Evolutionary conservation across 1,139 yeast genomes (phyloP), one percentile per base, ranked within the genome.

Genomic region (Yamadazyma songkhlaensis): DNA sequence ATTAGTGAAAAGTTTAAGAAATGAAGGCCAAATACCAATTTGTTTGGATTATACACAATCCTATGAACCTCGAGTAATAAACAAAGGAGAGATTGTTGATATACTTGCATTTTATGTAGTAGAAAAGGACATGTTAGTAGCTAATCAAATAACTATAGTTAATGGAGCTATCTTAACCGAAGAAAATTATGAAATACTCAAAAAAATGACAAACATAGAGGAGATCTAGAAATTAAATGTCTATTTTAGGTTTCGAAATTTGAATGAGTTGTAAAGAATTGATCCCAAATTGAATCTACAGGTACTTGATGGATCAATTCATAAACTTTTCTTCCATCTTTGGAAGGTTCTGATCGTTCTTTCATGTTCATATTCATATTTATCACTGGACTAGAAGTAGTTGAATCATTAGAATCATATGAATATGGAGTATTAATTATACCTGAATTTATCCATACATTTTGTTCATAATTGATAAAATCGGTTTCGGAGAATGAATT

Each of bases 241-340:
- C 12, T 9, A 25, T 28, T 28, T 17, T 17, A 17, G 6, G 20
- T 17, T 17, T 17, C 20, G 20, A 17, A 17, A 17, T 17, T 17
- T 17, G 20, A 17, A 17, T 17, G 20, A 17, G 34, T 21, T 15
- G 79, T 72, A 52, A 84, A 82, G 47, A 79, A 82, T 50, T 84
- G 89, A 47, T 81, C 90, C 92, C 92, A 84, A 33, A 84, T 80
- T 25, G 83, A 71, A 32, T 83, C 86, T 20, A 77, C 70, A 1
- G 90, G 86, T 33, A 81, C 74, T 49, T 80, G 84, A 48, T 72
- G 75, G 41, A 84, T 74, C 60, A 84, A 62, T 48, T 81, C 86
- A 51, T 70, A 79, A 11, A 81, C 70, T 42, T 69, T 65, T 42
- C 72, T 74, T 3, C 79, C 81, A 44, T 79, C 84, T 35, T 60